These are phyloP conservation scores for Berkeleyomyces rouxiae DNA, from an alignment of 2,329 filamentous ascomycete genomes.

Conservation along the genomic window DNA sequence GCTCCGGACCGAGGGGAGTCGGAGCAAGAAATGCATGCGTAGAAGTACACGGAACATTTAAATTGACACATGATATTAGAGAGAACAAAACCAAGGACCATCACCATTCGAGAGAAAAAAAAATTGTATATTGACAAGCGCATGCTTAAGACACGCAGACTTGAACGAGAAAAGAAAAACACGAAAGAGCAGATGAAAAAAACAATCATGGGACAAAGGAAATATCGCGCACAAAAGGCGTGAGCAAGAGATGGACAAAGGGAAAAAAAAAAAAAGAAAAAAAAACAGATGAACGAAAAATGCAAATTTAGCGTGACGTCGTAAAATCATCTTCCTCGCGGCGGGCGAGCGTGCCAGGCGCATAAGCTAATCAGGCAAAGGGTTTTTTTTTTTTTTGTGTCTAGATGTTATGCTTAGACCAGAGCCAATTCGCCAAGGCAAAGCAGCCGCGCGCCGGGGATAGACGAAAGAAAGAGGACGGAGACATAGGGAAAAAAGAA, in stretches of 20 bases:
- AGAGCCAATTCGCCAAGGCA: too few species aligned
- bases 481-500: not conserved
- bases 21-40: not conserved
- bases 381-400: too few species aligned
- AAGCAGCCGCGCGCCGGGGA: too few species aligned
- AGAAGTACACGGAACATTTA: not conserved
- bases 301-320: conserved; percentile 1
- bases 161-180: not conserved
- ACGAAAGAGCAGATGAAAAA: not conserved
- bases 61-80: not conserved
- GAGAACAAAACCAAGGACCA: too few species aligned
- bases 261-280: not conserved
- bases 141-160: not conserved
- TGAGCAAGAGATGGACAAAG: not conserved
- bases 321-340: not conserved
- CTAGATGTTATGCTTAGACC: too few species aligned
- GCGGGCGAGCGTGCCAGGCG: too few species aligned
- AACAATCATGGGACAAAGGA: not conserved
- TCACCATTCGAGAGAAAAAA: not conserved
- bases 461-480: not conserved
- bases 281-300: not conserved
- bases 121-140: not conserved
- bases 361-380: too few species aligned
- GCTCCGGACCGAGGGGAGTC: not conserved
- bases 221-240: not conserved